phyloP scores from a whole-genome alignment of 2,329 filamentous ascomycete genomes.

The Erysiphe neolycopersici region DNA sequence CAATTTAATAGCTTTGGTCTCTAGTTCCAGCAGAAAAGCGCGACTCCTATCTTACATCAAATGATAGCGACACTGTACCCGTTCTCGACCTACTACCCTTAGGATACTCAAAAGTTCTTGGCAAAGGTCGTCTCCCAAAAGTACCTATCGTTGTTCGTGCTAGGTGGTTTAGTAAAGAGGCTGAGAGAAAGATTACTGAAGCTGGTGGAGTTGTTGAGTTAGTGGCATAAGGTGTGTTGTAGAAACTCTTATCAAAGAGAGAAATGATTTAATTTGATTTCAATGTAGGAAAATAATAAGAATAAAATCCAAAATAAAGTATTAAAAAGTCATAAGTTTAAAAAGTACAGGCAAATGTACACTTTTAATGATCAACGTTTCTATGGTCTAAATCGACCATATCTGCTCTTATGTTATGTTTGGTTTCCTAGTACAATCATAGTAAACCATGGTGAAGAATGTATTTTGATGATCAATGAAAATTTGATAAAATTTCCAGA shows the following conservation, averaged over 20 bases:
- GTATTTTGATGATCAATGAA: too few species aligned
- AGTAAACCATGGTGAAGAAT: too few species aligned
- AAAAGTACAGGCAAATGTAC: too few species aligned
- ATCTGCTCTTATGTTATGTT: too few species aligned
- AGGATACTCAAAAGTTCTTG: conserved; percentile 96
- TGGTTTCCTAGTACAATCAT: too few species aligned
- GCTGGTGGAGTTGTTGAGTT: conserved; percentile 90
- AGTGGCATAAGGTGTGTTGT: conserved; percentile 39
- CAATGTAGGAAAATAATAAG: too few species aligned
- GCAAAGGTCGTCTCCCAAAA: conserved; percentile 87
- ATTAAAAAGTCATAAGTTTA: too few species aligned
- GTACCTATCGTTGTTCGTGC: conserved; percentile 87
- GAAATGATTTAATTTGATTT: too few species aligned
- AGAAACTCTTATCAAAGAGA: neutral
- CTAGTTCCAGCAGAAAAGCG: conserved; percentile 83
- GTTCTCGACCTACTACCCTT: conserved; percentile 93
- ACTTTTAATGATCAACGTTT: too few species aligned
- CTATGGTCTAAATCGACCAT: too few species aligned
- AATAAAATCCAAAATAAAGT: too few species aligned
- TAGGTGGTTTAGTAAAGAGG: conserved; percentile 82
- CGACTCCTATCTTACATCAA: conserved; percentile 62
- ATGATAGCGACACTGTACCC: conserved; percentile 72
- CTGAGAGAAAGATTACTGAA: conserved; percentile 97
- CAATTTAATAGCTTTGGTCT: conserved; percentile 51
- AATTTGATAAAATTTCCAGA: too few species aligned